Base-by-base conservation (phyloP, 1,284 basidiomycete species). In the Moesziomyces sp. region DNA sequence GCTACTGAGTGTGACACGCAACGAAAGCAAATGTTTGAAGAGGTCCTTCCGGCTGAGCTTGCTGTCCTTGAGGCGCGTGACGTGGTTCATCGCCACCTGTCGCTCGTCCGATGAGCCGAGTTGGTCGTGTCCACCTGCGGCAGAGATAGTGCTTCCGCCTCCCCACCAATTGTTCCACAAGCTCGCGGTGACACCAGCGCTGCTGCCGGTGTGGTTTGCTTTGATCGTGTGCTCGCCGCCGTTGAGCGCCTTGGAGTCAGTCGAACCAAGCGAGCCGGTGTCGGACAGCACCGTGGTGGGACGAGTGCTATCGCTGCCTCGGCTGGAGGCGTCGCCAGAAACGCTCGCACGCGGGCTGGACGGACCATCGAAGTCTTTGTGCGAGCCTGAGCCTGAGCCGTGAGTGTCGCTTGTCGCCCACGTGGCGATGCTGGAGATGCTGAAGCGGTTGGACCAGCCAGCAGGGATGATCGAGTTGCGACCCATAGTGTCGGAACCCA, bases 1-100 rank as follows among this genome's bases (percentile, higher is more conserved):
- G 0, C 93, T 94, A 5, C 93, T 92, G 1, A 96, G 86, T 77
- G 93, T 91, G 0, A 94, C 91, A 3, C 93, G 89, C n/a, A 97
- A 86, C 1, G 91, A 90, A 45, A 94, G 91, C 1, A 96, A 86
- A 75, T 92, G 90, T 80, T 92, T 94, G 64, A 89, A 87, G 24
- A 80, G 68, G 13, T 79, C 74, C 47, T 75, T 79, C 18, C 76
- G 68, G 38, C 61, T 62, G 26, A 72, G 52, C 50, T 69, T 76
- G 48, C 51, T 56, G 6, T 67, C 64, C 34, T 57, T 58, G 38
- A 80, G 46, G 28, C 62, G 59, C 10, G 55, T 38, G 14, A 73
- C 51, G 42, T 78, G 69, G 19, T 46, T 30, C 26, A 63, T 45
- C 14, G 55, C 63, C 3, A 54, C 74, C 34, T 55, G 59, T 13